A percentile compares a stretch with the other conserved stretches of the same genome.
Evolutionary conservation across 345 rosid species (phyloP).

Genomic region (Citrus mangshanensis): DNA sequence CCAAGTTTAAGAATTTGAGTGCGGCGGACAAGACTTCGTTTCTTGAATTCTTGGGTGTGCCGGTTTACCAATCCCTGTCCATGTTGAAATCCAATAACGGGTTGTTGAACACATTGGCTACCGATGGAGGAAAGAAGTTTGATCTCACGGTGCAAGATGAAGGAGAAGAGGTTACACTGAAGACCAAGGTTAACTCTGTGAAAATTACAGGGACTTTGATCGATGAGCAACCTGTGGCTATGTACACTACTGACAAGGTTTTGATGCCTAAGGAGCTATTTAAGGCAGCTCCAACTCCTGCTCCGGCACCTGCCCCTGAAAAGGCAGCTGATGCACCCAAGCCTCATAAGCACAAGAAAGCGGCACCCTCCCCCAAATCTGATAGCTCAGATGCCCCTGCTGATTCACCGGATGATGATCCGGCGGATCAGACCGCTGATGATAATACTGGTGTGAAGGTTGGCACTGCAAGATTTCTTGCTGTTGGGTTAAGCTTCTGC

Average conservation of each 20-base stretch:
- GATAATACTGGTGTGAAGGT: constrained; percentile 43
- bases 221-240: constrained; percentile 80
- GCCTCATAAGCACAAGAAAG: constrained; percentile 32
- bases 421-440: constrained; percentile 59
- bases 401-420: constrained; percentile 51
- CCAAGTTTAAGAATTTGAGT: constrained; percentile 78
- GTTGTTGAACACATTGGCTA: constrained; percentile 84
- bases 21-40: constrained; percentile 58
- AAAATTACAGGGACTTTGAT: constrained; percentile 61
- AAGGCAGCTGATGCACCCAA: constrained; percentile 64
- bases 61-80: constrained; percentile 63
- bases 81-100: constrained; percentile 91
- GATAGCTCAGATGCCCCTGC: constrained; percentile 64
- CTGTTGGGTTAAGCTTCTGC: constrained; percentile 42
- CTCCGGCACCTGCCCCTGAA: constrained; percentile 73
- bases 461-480: constrained; percentile 29
- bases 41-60: constrained; percentile 74
- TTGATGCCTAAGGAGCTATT: constrained; percentile 78
- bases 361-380: constrained; percentile 20
- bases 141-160: constrained; percentile 86
- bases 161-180: constrained; percentile 67
- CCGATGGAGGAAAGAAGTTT: constrained; percentile 74
- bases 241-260: constrained; percentile 64
- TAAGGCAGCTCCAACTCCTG: constrained; percentile 56
- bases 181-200: constrained; percentile 66